These are phyloP conservation scores for Primulina eburnea DNA, from an alignment of 257 asterid species.

Conservation along the genomic window DNA sequence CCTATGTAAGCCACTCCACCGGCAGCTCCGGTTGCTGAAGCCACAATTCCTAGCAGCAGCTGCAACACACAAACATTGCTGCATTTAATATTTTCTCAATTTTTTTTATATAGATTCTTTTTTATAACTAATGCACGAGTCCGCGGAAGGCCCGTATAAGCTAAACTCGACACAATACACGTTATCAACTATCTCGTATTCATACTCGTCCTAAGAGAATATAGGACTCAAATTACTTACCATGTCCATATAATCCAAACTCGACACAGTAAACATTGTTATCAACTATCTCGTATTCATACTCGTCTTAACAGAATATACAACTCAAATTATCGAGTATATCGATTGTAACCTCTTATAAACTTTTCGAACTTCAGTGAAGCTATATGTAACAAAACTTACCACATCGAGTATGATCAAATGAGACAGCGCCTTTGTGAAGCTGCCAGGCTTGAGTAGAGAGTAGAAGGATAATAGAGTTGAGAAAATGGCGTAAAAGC, in stretches of 20 bases:
- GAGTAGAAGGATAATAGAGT: constrained; percentile 36
- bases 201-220: background rate
- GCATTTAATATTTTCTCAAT: too few relatives aligned
- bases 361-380: background rate
- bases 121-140: too few relatives aligned
- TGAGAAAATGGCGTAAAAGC: constrained; percentile 42
- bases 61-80: constrained; percentile 29
- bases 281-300: too few relatives aligned
- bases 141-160: too few relatives aligned
- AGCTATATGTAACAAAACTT: constrained; percentile 18
- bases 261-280: background rate
- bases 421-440: constrained; percentile 27
- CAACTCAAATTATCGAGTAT: too few relatives aligned
- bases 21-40: constrained; percentile 75
- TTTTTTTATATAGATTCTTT: too few relatives aligned
- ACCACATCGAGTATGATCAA: constrained; percentile 48
- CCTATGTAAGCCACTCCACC: constrained; percentile 78
- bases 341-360: background rate
- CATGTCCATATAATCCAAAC: too few relatives aligned
- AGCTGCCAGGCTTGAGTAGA: constrained; percentile 36
- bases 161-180: too few relatives aligned
- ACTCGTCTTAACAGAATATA: background rate
- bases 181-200: too few relatives aligned
- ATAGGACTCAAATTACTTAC: too few relatives aligned
- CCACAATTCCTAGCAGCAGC: constrained; percentile 71